Percentiles rank a stretch among this genome's conserved stretches.
These are phyloP conservation scores for Lagenidium sp. DNA, from an alignment of 352 stramenopile species.

Conservation along the genomic window DNA sequence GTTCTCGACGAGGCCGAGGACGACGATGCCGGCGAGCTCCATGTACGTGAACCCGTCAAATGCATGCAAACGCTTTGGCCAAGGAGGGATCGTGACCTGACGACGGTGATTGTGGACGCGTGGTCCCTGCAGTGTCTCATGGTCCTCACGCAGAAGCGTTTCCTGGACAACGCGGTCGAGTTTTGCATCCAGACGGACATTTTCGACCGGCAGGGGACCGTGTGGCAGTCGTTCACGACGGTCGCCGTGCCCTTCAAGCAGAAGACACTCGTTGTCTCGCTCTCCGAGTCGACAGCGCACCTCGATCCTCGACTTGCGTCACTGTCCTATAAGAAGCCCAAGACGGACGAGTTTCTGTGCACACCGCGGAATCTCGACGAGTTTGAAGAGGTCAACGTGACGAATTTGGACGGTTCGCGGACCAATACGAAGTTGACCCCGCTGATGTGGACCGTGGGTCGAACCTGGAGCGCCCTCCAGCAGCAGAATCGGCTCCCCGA, in stretches of 20 bases:
- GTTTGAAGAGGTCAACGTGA: conserved; percentile 45
- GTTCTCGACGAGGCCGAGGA: neutral
- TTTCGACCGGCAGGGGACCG: conserved; percentile 53
- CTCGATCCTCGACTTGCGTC: conserved; percentile 25
- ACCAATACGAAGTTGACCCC: conserved; percentile 19
- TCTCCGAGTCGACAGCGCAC: conserved; percentile 25
- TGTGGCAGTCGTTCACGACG: conserved; percentile 69
- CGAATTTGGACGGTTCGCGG: conserved; percentile 20
- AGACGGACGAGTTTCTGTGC: conserved; percentile 25
- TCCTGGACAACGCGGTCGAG: conserved; percentile 58
- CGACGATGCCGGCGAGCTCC: conserved; percentile 10
- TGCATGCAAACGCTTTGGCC: too few relatives aligned
- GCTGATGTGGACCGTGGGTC: conserved; percentile 52
- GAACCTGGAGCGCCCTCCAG: conserved; percentile 27
- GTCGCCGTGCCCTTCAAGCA: conserved; percentile 58
- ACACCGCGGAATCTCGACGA: conserved; percentile 37
- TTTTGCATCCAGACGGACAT: conserved; percentile 71
- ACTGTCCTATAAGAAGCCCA: conserved; percentile 9
- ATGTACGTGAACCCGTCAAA: conserved; percentile 16
- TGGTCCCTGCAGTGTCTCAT: conserved; percentile 44
- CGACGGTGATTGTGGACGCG: too few relatives aligned
- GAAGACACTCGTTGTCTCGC: conserved; percentile 38
- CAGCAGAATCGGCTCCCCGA: conserved; percentile 33
- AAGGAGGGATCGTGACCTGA: too few relatives aligned
- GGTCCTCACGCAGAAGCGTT: conserved; percentile 67